Base-by-base conservation (phyloP, 106 monocot genomes). In the Phalaenopsis aphrodite region DNA sequence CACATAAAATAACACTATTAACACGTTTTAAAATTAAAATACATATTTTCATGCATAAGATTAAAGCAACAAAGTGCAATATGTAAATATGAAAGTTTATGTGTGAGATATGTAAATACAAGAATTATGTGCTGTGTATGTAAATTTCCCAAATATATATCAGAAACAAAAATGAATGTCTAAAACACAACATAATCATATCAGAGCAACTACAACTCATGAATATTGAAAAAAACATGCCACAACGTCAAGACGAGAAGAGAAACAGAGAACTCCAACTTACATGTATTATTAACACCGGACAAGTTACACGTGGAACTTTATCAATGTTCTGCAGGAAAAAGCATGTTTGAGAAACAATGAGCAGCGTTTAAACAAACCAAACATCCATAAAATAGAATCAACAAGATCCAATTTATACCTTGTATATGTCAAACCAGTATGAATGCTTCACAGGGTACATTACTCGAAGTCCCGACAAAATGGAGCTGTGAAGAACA, bases 351-450 rank as follows among this genome's bases (percentile, higher is more conserved):
- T 84, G 21, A 81, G 76, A 1, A 81, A 23, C 8, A 46, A 37
- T 42, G 11, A 78, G 19, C n/a, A 65, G 36, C 37, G 14, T 3
- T 18, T 17, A 49, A 39, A 17, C 39, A 37, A 76, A 46, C 76
- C 7, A 43, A 75, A 14, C 18, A 42, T 45, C 74, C 14, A 30
- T 6, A 56, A 37, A 16, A 86, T 42, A 80, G n/a, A 15, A 76
- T 75, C 8, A 78, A 73, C 38, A 55, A 76, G 30, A 81, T 47
- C 15, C 75, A 80, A 72, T 18, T 15, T 38, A 55, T 41, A 97
- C 97, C 97, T 97, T 97, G 76, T 88, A 97, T 73, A 97, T 97
- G 85, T 97, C 97, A 83, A 97, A 97, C 94, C 97, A 97, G 76
- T 89, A 90, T 78, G 94, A 90, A 43, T 79, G 87, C 78, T 92